Evolutionary conservation across 108 stramenopile genomes (phyloP), one percentile per base, ranked within the genome.

Genomic region (Fragilariopsis cylindrus): DNA sequence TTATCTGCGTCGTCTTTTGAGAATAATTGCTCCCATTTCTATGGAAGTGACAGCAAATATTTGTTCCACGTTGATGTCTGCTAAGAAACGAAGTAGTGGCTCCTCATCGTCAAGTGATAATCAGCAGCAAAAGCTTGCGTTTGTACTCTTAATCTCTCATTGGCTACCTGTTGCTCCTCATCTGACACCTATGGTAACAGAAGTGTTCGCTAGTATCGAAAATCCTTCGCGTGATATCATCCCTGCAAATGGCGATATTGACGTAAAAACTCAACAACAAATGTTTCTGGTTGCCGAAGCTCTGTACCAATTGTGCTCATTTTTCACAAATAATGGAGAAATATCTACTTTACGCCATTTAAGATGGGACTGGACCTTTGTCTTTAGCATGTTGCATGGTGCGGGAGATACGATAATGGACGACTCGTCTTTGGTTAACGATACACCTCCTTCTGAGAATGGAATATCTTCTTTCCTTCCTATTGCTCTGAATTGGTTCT

Each of bases 121-220:
- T n/a, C 12, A 64, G 57, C 48, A 54, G 56, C 48, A 52, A 18
- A 12, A 68, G 6, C 48, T 68, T 40, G 70, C 65, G 19, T 43
- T 60, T 40, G 40, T 76, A 74, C 48, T 89, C 82, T 53, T 96
- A 39, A 82, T 91, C 70, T 85, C 89, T 18, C 79, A 77, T 60
- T 96, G 95, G 95, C 63, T 93, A 42, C 87, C 88, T 4, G 53
- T 93, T 18, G 95, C 95, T 54, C 92, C 95, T 19, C 92, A 93
- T 60, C 50, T 93, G 62, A 78, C 83, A 21, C 91, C 89, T 16
- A 74, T 96, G 49, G 82, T 81, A 7, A 81, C 80, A 8, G 90
- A 92, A 64, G 76, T 92, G 67, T 63, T 76, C 70, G 57, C 72
- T 72, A 40, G 58, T 69, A 30, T 77, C 16, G n/a, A 76, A 55